Conservation (phyloP, 345 rosid species). For the Hibiscus tridactylites region DNA sequence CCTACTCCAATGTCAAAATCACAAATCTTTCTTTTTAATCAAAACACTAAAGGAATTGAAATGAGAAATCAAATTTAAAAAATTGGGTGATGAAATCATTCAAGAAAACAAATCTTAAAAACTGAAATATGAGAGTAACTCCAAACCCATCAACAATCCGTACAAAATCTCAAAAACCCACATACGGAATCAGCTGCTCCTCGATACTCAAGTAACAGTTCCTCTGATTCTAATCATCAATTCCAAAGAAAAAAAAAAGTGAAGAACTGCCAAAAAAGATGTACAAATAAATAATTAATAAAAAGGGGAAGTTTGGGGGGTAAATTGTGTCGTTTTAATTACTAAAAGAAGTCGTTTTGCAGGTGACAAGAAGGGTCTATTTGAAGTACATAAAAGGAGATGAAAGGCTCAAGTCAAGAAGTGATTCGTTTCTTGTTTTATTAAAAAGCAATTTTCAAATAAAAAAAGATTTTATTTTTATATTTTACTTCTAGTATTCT, state of each 20-base stretch:
- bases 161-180: constrained; percentile 16
- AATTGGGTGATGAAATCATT: background rate
- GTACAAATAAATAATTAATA: background rate
- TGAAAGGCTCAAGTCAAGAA: background rate
- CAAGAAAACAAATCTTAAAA: background rate
- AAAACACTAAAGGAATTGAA: background rate
- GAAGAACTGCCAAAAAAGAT: background rate
- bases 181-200: constrained; percentile 18
- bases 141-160: constrained; percentile 11
- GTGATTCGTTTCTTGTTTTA: constrained; percentile 20
- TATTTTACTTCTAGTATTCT: too few relatives aligned
- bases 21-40: background rate
- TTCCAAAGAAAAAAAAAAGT: background rate
- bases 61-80: background rate
- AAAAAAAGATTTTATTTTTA: too few relatives aligned
- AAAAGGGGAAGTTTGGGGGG: background rate
- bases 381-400: constrained; percentile 3
- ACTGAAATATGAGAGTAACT: background rate
- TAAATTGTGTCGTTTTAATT: background rate
- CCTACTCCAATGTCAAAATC: background rate
- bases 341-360: background rate
- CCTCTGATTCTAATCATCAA: constrained; percentile 2
- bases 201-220: constrained; percentile 13
- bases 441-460: background rate
- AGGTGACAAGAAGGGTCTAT: constrained; percentile 7